Base-by-base conservation (phyloP, 225 moss, liverwort and hornwort genomes). In the Rhytidiadelphus loreus region DNA sequence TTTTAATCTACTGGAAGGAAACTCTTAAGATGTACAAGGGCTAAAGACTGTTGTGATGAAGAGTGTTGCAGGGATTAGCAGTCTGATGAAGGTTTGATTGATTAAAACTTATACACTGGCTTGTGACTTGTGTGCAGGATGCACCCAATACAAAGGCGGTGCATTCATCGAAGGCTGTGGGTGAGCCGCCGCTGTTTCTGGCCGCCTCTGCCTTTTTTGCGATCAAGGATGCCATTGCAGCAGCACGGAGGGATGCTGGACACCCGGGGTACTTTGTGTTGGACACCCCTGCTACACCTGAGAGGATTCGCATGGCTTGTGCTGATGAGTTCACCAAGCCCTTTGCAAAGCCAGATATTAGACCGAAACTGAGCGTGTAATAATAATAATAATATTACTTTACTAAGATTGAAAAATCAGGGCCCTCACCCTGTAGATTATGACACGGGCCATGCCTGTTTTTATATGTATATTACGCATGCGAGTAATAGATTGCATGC, bases 131-230 rank as follows among this genome's bases (percentile, higher is more conserved):
- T 90, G 62, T 82, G 84, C 93, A 99, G 98, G 97, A 96, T 90
- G 96, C 94, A 35, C 96, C 97, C 57, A 99, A 99, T 83, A 89
- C 89, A 8, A 95, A 74, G 82, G 98, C 98, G 77, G 94, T 99
- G 50, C 96, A 97, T 90, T 97, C 98, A 53, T 99, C 98, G 25
- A 99, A 97, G 91, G 98, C 98, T 55, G 97, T 98, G 39, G 96
- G 96, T 73, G 98, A 96, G 89, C 98, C 98, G 43, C 98, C 98
- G 8, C 89, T 99, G 46, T 99, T 99, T 87, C 88, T 99, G 86
- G 98, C 97, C 43, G 92, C 96, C 37, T 95, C 96, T 35, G 94
- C 95, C 5, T 86, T 99, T 0, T 99, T 99, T 50, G 98, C 97
- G 7, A 97, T 99, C 57, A 99, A 96, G 87, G 98, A 97, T 74